These are phyloP conservation scores for Erysiphe neolycopersici DNA, from an alignment of 2,329 filamentous ascomycete genomes.

Conservation along the genomic window DNA sequence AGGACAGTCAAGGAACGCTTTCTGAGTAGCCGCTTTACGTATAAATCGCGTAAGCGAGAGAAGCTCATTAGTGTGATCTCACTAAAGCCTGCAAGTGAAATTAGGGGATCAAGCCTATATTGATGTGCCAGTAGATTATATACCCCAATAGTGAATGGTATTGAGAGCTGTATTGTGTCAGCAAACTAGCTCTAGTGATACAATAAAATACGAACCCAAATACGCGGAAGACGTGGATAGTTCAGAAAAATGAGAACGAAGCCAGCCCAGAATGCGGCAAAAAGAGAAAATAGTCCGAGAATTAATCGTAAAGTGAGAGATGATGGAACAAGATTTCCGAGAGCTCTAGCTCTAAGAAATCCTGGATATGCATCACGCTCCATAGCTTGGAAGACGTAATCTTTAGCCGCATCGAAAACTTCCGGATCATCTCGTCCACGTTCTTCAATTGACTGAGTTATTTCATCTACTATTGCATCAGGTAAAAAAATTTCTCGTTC, in stretches of 20 bases:
- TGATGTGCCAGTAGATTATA: constrained; percentile 82
- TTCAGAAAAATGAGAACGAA: constrained; percentile 86
- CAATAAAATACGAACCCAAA: constrained; percentile 40
- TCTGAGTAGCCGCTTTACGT: constrained; percentile 60
- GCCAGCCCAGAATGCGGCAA: constrained; percentile 77
- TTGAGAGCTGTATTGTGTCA: constrained; percentile 29
- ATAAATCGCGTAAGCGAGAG: constrained; percentile 66
- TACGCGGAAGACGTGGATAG: constrained; percentile 42
- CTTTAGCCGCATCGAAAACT: constrained; percentile 90
- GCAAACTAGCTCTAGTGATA: not conserved
- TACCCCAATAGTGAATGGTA: constrained; percentile 76
- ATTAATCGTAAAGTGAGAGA: constrained; percentile 70
- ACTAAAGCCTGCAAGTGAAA: constrained; percentile 71
- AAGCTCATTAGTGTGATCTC: constrained; percentile 95
- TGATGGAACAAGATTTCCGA: constrained; percentile 83
- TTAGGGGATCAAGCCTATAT: constrained; percentile 77
- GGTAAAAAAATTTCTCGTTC: constrained; percentile 91
- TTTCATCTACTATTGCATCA: constrained; percentile 59
- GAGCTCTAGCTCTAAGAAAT: constrained; percentile 78
- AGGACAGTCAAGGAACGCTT: constrained; percentile 67
- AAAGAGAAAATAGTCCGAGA: constrained; percentile 61
- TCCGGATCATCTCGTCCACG: constrained; percentile 85
- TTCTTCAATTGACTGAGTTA: constrained; percentile 71
- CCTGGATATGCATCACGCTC: constrained; percentile 97
- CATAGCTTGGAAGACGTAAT: constrained; percentile 99